These are phyloP conservation scores for Candida sakaeoensis DNA, from an alignment of 805 yeast genomes.

Conservation along the genomic window DNA sequence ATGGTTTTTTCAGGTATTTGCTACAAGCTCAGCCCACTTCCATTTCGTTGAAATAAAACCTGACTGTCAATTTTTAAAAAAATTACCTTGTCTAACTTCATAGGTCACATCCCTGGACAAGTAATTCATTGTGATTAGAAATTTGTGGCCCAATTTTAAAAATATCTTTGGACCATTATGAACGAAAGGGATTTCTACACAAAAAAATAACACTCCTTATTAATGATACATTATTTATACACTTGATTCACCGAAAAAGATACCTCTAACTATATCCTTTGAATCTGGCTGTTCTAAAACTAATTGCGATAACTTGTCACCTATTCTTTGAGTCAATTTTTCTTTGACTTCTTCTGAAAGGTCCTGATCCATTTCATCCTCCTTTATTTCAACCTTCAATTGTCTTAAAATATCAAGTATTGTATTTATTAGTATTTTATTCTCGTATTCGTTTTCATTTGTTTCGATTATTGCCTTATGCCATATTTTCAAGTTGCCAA, in stretches of 20 bases:
- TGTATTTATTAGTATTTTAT: constrained; percentile 41
- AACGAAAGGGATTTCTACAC: too few species aligned
- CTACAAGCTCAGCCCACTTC: too few species aligned
- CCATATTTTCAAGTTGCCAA: constrained; percentile 88
- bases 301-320: constrained; percentile 50
- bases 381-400: constrained; percentile 31
- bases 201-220: too few species aligned
- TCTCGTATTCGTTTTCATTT: constrained; percentile 41
- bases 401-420: constrained; percentile 53
- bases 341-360: constrained; percentile 27
- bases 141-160: too few species aligned
- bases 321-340: constrained; percentile 57
- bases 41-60: too few species aligned
- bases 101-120: too few species aligned
- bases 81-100: too few species aligned
- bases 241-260: constrained; percentile 65
- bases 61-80: too few species aligned
- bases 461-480: constrained; percentile 50
- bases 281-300: constrained; percentile 48
- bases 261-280: constrained; percentile 52
- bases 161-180: too few species aligned
- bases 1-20: too few species aligned
- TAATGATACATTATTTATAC: constrained; percentile 12
- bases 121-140: too few species aligned
- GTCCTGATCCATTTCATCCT: constrained; percentile 32